These are phyloP conservation scores for Cryphonectria radicalis DNA, from an alignment of 2,329 filamentous ascomycete genomes.

Conservation along the genomic window DNA sequence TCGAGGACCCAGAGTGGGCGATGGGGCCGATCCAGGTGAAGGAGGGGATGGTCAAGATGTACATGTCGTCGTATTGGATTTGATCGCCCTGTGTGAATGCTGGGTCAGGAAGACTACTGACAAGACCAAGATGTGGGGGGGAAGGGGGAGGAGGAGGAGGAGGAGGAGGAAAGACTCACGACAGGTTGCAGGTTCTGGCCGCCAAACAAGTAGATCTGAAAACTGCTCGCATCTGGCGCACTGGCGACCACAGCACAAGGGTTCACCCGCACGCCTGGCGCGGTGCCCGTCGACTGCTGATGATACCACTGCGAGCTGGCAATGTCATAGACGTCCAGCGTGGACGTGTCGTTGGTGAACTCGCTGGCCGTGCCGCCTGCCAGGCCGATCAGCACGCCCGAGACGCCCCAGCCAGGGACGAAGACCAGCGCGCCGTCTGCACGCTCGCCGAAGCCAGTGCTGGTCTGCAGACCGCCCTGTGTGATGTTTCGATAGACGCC, in stretches of 20 bases:
- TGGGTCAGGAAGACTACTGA: constrained; percentile 18
- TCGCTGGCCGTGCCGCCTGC: constrained; percentile 69
- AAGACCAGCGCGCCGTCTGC: constrained; percentile 76
- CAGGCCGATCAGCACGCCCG: constrained; percentile 73
- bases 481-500: constrained; percentile 78
- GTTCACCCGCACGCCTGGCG: constrained; percentile 70
- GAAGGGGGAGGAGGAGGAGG: no score
- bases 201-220: constrained; percentile 79
- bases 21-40: constrained; percentile 75
- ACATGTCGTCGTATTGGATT: constrained; percentile 71
- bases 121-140: no score
- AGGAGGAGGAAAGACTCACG: constrained; percentile 39
- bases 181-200: constrained; percentile 73
- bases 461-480: constrained; percentile 68
- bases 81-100: constrained; percentile 46
- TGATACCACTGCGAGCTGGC: constrained; percentile 74
- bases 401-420: constrained; percentile 73
- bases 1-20: constrained; percentile 48
- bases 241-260: constrained; percentile 72
- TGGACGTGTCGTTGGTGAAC: constrained; percentile 60
- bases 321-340: constrained; percentile 76
- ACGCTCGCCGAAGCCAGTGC: constrained; percentile 70
- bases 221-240: constrained; percentile 72
- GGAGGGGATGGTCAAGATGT: constrained; percentile 73
- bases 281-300: constrained; percentile 68